These are phyloP conservation scores for Aspergillus terreus DNA, from an alignment of 2,329 filamentous ascomycete species.

Conservation along the genomic window DNA sequence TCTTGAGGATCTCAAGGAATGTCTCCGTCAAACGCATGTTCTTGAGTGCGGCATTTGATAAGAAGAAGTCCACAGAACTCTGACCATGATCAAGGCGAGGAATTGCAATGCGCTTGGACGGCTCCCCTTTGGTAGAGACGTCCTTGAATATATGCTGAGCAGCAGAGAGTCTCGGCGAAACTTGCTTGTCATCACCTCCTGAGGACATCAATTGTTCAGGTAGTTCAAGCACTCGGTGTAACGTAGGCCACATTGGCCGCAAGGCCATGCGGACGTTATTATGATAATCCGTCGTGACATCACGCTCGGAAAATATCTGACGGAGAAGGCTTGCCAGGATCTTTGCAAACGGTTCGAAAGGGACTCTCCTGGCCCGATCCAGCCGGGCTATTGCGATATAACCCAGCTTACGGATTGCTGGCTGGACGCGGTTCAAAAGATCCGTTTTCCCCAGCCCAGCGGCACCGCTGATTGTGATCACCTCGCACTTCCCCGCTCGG, in stretches of 20 bases:
- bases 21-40: slow-evolving; percentile 78
- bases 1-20: slow-evolving; percentile 77
- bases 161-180: slow-evolving; percentile 25
- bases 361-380: slow-evolving; percentile 55
- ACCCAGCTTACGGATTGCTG: slow-evolving; percentile 53
- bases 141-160: slow-evolving; percentile 30
- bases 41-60: slow-evolving; percentile 38
- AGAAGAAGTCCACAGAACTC: slow-evolving; percentile 34
- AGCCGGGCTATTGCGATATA: slow-evolving; percentile 61
- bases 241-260: slow-evolving; percentile 54
- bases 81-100: slow-evolving; percentile 35
- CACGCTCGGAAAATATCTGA: slow-evolving; percentile 63
- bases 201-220: slow-evolving; percentile 61
- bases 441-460: slow-evolving; percentile 60
- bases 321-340: slow-evolving; percentile 60
- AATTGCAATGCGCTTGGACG: slow-evolving; percentile 27
- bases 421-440: slow-evolving; percentile 56
- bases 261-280: slow-evolving; percentile 54
- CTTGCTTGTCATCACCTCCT: slow-evolving; percentile 32
- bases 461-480: slow-evolving; percentile 55
- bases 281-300: slow-evolving; percentile 60
- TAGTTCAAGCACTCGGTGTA: slow-evolving; percentile 57
- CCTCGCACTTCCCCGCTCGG: slow-evolving; percentile 55
- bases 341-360: slow-evolving; percentile 59
- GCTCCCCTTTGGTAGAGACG: slow-evolving; percentile 25